These are phyloP conservation scores for Hysterium pulicare DNA, from an alignment of 2,329 filamentous ascomycete genomes.

Conservation along the genomic window DNA sequence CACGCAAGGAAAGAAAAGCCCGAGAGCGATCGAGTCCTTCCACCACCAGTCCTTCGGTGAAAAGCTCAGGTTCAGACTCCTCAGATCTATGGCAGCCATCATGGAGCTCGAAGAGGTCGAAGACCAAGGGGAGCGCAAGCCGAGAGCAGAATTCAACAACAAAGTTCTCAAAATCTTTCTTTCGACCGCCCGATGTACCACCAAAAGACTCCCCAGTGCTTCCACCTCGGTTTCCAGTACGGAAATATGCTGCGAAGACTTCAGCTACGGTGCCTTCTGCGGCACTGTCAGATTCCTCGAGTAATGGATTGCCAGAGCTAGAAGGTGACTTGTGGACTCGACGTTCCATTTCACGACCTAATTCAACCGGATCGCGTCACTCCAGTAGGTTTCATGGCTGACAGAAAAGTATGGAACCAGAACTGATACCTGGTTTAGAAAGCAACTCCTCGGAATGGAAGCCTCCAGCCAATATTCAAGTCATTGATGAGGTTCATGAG, in stretches of 20 bases:
- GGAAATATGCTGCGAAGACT: no score
- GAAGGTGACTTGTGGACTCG: background rate
- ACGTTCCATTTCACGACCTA: conserved; percentile 1
- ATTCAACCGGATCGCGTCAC: conserved; percentile 1
- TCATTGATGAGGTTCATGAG: conserved; percentile 20
- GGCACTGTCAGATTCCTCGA: no score
- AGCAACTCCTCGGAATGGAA: conserved; percentile 24
- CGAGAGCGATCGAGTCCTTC: conserved; percentile 10
- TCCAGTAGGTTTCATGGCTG: background rate
- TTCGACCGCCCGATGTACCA: background rate
- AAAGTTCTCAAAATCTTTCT: background rate
- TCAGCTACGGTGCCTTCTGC: no score
- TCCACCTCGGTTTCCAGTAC: no score
- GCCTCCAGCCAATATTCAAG: conserved; percentile 16
- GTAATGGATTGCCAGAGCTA: no score
- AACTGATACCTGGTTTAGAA: conserved; percentile 17
- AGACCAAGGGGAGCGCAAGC: conserved; percentile 10
- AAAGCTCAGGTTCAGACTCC: no score
- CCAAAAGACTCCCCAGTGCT: background rate
- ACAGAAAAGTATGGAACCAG: background rate
- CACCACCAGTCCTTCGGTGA: conserved; percentile 20
- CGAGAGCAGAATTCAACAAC: no score
- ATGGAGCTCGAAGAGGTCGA: conserved; percentile 30
- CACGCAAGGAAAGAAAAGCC: conserved; percentile 33
- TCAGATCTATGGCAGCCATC: conserved; percentile 33